These are phyloP conservation scores for Neopestalotiopsis clavispora DNA, from an alignment of 2,329 filamentous ascomycete species.

Conservation along the genomic window DNA sequence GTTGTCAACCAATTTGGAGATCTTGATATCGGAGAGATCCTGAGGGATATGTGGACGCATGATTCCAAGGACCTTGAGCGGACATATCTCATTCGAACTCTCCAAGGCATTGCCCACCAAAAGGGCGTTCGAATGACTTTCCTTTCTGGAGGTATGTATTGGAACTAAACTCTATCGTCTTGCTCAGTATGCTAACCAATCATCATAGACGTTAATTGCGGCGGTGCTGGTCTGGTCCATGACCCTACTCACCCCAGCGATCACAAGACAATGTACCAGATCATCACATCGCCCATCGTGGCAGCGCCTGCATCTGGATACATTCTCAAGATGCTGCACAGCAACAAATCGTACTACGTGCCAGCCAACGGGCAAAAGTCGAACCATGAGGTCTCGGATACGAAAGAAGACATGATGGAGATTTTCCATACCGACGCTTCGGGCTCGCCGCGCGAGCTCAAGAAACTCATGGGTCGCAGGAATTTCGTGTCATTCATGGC, in stretches of 20 bases:
- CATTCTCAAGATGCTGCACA: conserved; percentile 93
- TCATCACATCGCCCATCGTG: conserved; percentile 91
- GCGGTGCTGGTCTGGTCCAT: conserved; percentile 91
- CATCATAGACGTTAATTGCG: conserved; percentile 76
- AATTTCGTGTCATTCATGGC: conserved; percentile 95
- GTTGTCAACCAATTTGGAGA: conserved; percentile 97
- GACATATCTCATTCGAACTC: conserved; percentile 93
- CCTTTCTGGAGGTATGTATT: conserved; percentile 75
- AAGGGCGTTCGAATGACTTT: conserved; percentile 98
- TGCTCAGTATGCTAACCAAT: conserved; percentile 27
- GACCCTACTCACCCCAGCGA: conserved; percentile 89
- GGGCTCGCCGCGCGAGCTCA: conserved; percentile 80
- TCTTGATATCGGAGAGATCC: conserved; percentile 90
- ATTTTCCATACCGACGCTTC: conserved; percentile 95
- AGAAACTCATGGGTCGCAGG: conserved; percentile 89
- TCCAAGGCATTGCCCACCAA: conserved; percentile 93
- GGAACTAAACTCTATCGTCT: neutral
- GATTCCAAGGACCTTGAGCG: conserved; percentile 96
- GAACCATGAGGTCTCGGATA: conserved; percentile 77
- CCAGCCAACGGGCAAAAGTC: conserved; percentile 84
- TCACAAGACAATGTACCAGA: conserved; percentile 99
- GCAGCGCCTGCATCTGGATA: conserved; percentile 85
- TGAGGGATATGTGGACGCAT: conserved; percentile 97
- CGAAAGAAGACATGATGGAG: conserved; percentile 99
- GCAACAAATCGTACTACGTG: conserved; percentile 89